These are phyloP conservation scores for Trichophyton verrucosum DNA, from an alignment of 2,329 filamentous ascomycete species.

Conservation along the genomic window DNA sequence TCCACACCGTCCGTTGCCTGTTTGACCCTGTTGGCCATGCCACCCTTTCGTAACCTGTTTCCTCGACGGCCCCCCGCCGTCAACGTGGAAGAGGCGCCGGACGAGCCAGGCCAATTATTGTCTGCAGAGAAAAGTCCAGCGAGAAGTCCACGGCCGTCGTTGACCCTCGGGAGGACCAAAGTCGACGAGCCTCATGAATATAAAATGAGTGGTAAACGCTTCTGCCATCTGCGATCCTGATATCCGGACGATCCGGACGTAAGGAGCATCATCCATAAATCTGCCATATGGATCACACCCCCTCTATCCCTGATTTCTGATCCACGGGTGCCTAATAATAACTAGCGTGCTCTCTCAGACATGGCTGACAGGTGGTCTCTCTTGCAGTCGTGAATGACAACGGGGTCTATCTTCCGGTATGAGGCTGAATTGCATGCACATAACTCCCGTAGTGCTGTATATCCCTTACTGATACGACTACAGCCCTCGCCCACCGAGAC, in stretches of 20 bases:
- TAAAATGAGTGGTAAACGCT: slow-evolving; percentile 61
- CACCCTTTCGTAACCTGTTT: slow-evolving; percentile 60
- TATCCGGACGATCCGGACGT: neutral
- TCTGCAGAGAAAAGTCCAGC: slow-evolving; percentile 46
- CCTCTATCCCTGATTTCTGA: neutral
- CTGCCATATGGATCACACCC: slow-evolving; percentile 1
- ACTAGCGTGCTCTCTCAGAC: neutral
- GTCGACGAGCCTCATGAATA: slow-evolving; percentile 62
- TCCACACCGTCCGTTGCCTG: neutral
- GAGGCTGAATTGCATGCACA: slow-evolving; percentile 19
- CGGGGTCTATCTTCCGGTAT: slow-evolving; percentile 84
- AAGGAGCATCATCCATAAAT: neutral
- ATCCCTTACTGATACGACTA: slow-evolving; percentile 6
- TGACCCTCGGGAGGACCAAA: slow-evolving; percentile 50
- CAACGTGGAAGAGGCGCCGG: slow-evolving; percentile 14
- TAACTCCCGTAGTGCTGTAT: neutral
- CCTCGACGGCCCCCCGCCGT: slow-evolving; percentile 39
- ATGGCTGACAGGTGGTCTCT: slow-evolving; percentile 18
- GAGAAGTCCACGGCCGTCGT: slow-evolving; percentile 32
- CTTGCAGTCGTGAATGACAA: slow-evolving; percentile 81
- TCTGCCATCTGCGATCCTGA: neutral
- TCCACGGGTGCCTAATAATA: neutral
- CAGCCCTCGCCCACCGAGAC: slow-evolving; percentile 83
- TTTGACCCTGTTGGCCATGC: slow-evolving; percentile 38
- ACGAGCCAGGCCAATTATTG: slow-evolving; percentile 15